phyloP scores from a whole-genome alignment of 192 early-diverging fungal genomes.

The Umbelopsis vinacea region DNA sequence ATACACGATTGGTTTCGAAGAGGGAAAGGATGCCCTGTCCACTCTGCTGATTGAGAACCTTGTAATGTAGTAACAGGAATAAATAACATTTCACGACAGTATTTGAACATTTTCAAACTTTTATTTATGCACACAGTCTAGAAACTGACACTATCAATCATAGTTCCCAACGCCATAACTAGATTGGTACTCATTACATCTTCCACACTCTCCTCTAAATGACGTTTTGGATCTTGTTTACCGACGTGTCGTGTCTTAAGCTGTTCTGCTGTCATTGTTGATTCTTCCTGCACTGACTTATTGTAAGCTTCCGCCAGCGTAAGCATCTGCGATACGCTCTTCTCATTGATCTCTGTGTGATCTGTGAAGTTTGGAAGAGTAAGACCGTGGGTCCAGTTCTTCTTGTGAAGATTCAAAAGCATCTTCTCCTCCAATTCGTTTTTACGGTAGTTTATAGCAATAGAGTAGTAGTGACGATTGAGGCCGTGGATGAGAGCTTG shows the following conservation, averaged over 20 bases:
- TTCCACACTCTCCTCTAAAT: conserved; percentile 93
- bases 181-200: conserved; percentile 95
- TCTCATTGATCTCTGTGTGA: conserved; percentile 84
- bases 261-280: conserved; percentile 89
- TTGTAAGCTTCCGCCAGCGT: conserved; percentile 90
- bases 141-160: conserved; percentile 80
- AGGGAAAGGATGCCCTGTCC: conserved; percentile 13
- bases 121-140: conserved; percentile 33
- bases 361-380: conserved; percentile 80
- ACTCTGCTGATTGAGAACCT: neutral
- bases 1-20: conserved; percentile 76
- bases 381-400: conserved; percentile 98
- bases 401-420: conserved; percentile 98
- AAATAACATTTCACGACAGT: neutral
- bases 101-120: neutral
- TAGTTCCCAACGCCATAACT: conserved; percentile 92
- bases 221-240: conserved; percentile 99
- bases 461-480: conserved; percentile 99
- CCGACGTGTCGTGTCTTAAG: conserved; percentile 99
- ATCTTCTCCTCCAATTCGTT: conserved; percentile 99
- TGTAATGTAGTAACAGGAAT: neutral
- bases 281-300: conserved; percentile 98
- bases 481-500: conserved; percentile 97
- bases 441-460: conserved; percentile 99
- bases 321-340: conserved; percentile 89